phyloP scores from a whole-genome alignment of 78 protist species.

The Anaeramoeba flamelloides region DNA sequence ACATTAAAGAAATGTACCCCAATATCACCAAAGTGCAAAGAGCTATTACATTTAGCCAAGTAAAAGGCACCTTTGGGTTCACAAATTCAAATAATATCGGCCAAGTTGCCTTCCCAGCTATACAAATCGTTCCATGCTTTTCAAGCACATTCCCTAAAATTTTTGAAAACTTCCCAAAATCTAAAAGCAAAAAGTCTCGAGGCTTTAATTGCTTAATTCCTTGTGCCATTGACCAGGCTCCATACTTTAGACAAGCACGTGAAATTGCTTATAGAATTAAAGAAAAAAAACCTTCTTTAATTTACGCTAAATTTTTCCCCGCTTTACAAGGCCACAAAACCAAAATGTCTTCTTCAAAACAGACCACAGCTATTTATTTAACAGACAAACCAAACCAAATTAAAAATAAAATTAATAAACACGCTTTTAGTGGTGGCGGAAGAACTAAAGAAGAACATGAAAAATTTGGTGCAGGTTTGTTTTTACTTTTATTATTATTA shows the following conservation, averaged over 20 bases:
- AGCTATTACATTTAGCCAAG: constrained; percentile 34
- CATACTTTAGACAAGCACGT: constrained; percentile 94
- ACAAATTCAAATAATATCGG: constrained; percentile 21
- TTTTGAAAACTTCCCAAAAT: constrained; percentile 30
- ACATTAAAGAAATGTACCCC: constrained; percentile 42
- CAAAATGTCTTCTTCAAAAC: constrained; percentile 77
- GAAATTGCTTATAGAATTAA: constrained; percentile 79
- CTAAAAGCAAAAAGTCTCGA: too few species aligned
- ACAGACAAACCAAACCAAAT: constrained; percentile 80
- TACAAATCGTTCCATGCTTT: constrained; percentile 82
- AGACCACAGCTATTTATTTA: constrained; percentile 60
- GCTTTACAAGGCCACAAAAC: constrained; percentile 65
- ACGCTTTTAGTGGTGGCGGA: constrained; percentile 87
- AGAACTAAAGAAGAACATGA: constrained; percentile 76
- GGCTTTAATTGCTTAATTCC: constrained; percentile 96
- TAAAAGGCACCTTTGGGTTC: constrained; percentile 53
- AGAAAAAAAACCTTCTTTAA: constrained; percentile 68
- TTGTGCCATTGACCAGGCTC: constrained; percentile 98
- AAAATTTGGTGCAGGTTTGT: constrained; percentile 69
- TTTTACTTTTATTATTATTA: too few species aligned
- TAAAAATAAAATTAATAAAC: constrained; percentile 53
- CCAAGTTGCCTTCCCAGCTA: constrained; percentile 2
- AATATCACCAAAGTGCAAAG: constrained; percentile 37
- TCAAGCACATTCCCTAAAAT: constrained; percentile 83
- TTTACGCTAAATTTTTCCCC: constrained; percentile 87